Conservation (phyloP, 2,329 filamentous ascomycete species). For the Aspergillus ibericus region DNA sequence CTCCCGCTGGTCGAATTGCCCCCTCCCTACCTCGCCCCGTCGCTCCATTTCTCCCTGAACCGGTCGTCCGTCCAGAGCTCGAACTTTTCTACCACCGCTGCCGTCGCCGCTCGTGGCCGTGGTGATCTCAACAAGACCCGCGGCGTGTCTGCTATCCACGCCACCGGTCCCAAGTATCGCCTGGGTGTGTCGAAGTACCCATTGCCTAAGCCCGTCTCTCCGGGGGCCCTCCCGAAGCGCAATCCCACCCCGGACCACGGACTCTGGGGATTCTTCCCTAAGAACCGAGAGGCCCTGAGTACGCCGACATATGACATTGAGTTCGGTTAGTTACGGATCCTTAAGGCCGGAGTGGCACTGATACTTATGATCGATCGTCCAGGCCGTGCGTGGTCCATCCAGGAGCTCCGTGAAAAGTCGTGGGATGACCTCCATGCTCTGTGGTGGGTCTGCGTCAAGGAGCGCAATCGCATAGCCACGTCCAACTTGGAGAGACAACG, state of each 20-base stretch:
- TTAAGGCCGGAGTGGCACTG: not conserved
- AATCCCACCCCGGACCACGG: constrained; percentile 73
- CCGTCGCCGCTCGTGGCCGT: constrained; percentile 39
- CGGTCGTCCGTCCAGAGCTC: constrained; percentile 33
- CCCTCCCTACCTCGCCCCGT: constrained; percentile 47
- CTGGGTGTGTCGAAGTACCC: constrained; percentile 70
- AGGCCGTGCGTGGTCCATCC: constrained; percentile 78
- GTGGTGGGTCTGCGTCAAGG: constrained; percentile 93
- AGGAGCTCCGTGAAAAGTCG: constrained; percentile 83
- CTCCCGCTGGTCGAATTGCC: constrained; percentile 40
- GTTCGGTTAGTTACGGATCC: constrained; percentile 57
- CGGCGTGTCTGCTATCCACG: constrained; percentile 77
- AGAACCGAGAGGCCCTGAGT: constrained; percentile 65
- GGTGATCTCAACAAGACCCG: constrained; percentile 76
- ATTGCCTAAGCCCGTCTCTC: constrained; percentile 70
- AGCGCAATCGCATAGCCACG: constrained; percentile 86
- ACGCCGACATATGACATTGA: constrained; percentile 69
- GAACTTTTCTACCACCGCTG: constrained; percentile 57
- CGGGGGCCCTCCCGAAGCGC: constrained; percentile 48
- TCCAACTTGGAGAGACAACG: constrained; percentile 67
- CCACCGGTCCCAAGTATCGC: constrained; percentile 72
- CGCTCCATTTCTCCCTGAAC: constrained; percentile 38
- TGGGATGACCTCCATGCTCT: constrained; percentile 91
- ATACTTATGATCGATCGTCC: constrained; percentile 17
- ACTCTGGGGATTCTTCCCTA: constrained; percentile 88